A percentile compares a stretch with the other conserved stretches of the same genome.
Conservation (phyloP, 2,329 filamentous ascomycete genomes). For the Pestalotiopsis sp. region DNA sequence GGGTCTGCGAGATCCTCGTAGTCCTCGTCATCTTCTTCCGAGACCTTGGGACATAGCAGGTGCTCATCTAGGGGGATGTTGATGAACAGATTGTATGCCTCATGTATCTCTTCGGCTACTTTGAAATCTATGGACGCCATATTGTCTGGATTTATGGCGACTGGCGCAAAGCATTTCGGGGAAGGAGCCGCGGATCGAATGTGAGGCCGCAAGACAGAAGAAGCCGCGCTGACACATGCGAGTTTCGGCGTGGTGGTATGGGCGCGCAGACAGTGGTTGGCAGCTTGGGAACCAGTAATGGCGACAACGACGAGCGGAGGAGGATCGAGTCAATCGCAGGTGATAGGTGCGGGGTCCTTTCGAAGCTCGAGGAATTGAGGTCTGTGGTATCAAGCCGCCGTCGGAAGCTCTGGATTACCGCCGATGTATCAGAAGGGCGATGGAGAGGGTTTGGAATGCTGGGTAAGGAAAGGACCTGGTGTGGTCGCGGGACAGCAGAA, state of each 20-base stretch:
- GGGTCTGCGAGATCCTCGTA: conserved; percentile 59
- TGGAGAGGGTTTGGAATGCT: not conserved
- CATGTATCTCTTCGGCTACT: conserved; percentile 4
- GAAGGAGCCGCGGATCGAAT: not conserved
- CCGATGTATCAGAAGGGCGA: not conserved
- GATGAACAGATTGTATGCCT: conserved; percentile 16
- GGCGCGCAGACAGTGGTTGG: not conserved
- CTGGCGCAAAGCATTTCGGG: not conserved
- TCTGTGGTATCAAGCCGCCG: not conserved
- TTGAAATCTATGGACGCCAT: conserved; percentile 12
- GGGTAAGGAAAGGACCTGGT: not conserved
- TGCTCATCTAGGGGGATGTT: conserved; percentile 55
- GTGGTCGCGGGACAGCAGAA: not conserved
- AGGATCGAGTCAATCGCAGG: not conserved
- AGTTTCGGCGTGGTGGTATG: not conserved
- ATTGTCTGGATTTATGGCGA: not conserved
- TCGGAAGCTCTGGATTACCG: not conserved
- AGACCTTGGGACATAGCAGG: conserved; percentile 68
- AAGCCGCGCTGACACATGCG: not conserved
- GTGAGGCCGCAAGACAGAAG: not conserved
- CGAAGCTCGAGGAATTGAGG: not conserved
- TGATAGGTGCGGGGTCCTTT: not conserved
- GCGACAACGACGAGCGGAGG: not conserved
- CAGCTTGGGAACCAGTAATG: not conserved
- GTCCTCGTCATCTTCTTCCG: conserved; percentile 64